Evolutionary conservation across 2,329 filamentous ascomycete species (phyloP).

Genomic region (Fusarium guadeloupense): DNA sequence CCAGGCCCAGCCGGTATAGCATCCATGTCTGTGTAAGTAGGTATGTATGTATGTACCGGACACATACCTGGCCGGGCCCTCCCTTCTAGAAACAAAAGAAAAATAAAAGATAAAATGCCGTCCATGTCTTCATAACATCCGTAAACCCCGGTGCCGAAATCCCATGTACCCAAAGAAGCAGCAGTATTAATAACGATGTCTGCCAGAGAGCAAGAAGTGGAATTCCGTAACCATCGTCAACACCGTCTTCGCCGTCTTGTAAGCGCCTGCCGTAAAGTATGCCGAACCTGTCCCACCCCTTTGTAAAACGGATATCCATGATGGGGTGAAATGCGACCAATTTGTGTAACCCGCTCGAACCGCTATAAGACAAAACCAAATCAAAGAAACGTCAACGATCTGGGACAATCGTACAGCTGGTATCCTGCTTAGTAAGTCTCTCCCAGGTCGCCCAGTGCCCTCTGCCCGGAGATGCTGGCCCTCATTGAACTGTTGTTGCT

Average conservation of each 20-base stretch:
- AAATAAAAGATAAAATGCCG: constrained; percentile 41
- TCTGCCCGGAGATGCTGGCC: constrained; percentile 47
- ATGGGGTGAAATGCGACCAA: constrained; percentile 36
- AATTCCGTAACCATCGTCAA: constrained; percentile 46
- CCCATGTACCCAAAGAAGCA: constrained; percentile 42
- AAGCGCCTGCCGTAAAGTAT: constrained; percentile 44
- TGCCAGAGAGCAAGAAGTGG: constrained; percentile 39
- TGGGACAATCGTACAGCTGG: constrained; percentile 15
- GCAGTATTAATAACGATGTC: constrained; percentile 37
- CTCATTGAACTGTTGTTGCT: constrained; percentile 50
- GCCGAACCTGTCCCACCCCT: constrained; percentile 35
- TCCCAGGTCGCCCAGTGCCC: constrained; percentile 60
- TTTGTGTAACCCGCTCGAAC: constrained; percentile 34
- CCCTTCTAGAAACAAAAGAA: constrained; percentile 19
- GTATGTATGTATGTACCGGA: constrained; percentile 12
- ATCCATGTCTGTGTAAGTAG: too few relatives aligned
- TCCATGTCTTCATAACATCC: constrained; percentile 46
- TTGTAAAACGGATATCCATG: constrained; percentile 37
- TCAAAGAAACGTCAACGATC: constrained; percentile 29
- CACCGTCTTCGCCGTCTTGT: constrained; percentile 39
- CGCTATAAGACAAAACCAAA: constrained; percentile 37
- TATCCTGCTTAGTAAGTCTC: constrained; percentile 59
- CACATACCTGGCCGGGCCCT: constrained; percentile 18
- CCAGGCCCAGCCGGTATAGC: constrained; percentile 19
- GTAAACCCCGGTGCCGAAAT: constrained; percentile 41